Conservation (phyloP, 2,329 filamentous ascomycete genomes). For the Trematosphaeria pertusa region DNA sequence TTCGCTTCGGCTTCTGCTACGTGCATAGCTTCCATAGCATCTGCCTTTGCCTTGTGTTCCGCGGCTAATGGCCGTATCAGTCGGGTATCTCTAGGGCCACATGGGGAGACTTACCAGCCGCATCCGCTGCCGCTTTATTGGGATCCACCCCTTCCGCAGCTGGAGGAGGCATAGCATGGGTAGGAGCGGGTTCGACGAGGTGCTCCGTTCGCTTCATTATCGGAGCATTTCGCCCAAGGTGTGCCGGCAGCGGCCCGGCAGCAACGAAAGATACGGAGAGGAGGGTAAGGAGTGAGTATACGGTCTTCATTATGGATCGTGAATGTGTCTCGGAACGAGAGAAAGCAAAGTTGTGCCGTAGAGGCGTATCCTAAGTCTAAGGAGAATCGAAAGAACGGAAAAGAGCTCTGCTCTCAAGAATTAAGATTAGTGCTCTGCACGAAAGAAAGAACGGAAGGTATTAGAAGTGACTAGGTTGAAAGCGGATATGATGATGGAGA, state of each 20-base stretch:
- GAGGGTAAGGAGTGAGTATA: slow-evolving; percentile 31
- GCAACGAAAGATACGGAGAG: slow-evolving; percentile 25
- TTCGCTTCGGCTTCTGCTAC: slow-evolving; percentile 15
- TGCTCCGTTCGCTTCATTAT: slow-evolving; percentile 21
- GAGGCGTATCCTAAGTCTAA: slow-evolving; percentile 7
- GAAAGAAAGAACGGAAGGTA: slow-evolving; percentile 19
- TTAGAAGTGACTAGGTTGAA: slow-evolving; percentile 6
- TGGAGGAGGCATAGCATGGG: not conserved
- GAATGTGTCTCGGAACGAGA: not conserved
- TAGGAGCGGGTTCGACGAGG: not conserved
- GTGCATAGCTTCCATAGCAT: slow-evolving; percentile 24
- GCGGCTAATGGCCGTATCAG: slow-evolving; percentile 8
- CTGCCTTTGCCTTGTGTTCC: slow-evolving; percentile 17
- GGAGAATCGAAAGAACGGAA: slow-evolving; percentile 19
- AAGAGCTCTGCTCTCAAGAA: slow-evolving; percentile 31
- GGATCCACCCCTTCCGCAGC: slow-evolving; percentile 5
- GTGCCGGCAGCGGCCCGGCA: slow-evolving; percentile 31
- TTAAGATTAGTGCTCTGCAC: slow-evolving; percentile 34
- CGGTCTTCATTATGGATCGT: slow-evolving; percentile 31
- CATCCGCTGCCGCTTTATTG: slow-evolving; percentile 7
- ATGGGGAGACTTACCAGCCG: slow-evolving; percentile 3
- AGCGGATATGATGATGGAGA: slow-evolving; percentile 9
- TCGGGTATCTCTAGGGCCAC: not conserved
- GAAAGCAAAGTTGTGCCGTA: slow-evolving; percentile 3
- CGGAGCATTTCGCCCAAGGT: slow-evolving; percentile 13